These are phyloP conservation scores for Ganoderma sinense DNA, from an alignment of 1,284 basidiomycete species.

Conservation along the genomic window DNA sequence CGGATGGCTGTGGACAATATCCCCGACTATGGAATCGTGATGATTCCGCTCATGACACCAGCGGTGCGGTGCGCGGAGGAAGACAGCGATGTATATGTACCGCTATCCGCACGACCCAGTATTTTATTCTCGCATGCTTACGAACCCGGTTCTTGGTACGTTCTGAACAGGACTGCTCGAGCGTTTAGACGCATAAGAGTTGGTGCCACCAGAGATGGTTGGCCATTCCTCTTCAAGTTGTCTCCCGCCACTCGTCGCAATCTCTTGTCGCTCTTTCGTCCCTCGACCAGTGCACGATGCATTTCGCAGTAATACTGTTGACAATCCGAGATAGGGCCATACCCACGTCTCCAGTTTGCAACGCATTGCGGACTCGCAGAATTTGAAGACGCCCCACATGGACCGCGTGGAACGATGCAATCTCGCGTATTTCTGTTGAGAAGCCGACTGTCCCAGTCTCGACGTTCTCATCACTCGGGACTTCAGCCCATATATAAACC, in stretches of 20 bases:
- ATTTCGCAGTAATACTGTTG: not conserved
- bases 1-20: conserved; percentile 6
- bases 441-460: not conserved
- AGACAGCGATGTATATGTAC: conserved; percentile 27
- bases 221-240: not conserved
- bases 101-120: conserved; percentile 16
- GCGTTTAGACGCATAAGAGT: too few relatives aligned
- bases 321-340: not conserved
- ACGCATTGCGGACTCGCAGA: not conserved
- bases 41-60: conserved; percentile 19
- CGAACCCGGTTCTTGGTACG: conserved; percentile 8
- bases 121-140: conserved; percentile 20
- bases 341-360: not conserved
- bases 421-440: conserved; percentile 13
- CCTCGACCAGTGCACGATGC: not conserved
- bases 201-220: not conserved
- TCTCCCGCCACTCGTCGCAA: not conserved
- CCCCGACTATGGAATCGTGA: conserved; percentile 4
- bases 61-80: conserved; percentile 25
- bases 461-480: conserved; percentile 13
- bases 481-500: not conserved
- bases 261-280: not conserved
- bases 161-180: conserved; percentile 12
- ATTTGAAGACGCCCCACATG: conserved; percentile 6
- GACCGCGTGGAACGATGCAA: conserved; percentile 2